A percentile compares a stretch with the other conserved stretches of the same genome.
Conservation (phyloP, 2,329 filamentous ascomycete genomes). For the Pestalotiopsis sp. region DNA sequence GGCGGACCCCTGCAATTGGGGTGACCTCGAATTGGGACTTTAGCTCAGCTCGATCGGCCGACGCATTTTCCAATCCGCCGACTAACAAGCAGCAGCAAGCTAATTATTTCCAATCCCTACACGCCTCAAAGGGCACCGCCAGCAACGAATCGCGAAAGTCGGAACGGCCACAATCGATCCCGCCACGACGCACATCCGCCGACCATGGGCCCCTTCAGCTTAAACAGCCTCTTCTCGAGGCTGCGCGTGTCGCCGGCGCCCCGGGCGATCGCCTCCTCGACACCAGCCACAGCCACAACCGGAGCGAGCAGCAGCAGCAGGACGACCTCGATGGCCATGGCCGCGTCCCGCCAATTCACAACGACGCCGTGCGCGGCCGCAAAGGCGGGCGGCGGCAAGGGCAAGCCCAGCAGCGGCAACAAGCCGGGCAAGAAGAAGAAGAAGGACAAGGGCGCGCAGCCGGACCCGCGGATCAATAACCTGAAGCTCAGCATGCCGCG, state of each 20-base stretch:
- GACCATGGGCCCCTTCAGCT: background rate
- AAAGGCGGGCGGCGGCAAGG: background rate
- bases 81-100: background rate
- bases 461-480: constrained; percentile 43
- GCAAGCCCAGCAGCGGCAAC: background rate
- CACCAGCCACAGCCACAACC: background rate
- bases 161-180: background rate
- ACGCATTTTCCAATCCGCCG: background rate
- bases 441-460: constrained; percentile 34
- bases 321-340: background rate
- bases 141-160: background rate
- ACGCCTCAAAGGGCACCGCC: background rate
- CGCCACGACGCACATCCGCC: background rate
- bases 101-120: background rate
- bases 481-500: constrained; percentile 50
- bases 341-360: background rate
- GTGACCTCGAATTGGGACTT: too few species aligned
- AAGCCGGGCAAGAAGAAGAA: constrained; percentile 18
- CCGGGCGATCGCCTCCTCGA: background rate
- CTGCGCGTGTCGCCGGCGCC: background rate
- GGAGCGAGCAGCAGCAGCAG: background rate
- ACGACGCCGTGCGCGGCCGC: background rate
- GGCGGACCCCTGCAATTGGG: too few species aligned
- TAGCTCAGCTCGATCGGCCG: background rate
- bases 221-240: background rate